Percentiles rank a stretch among this genome's conserved stretches.
Evolutionary conservation across 257 asterid species (phyloP).

Genomic region (Nicotiana paniculata): DNA sequence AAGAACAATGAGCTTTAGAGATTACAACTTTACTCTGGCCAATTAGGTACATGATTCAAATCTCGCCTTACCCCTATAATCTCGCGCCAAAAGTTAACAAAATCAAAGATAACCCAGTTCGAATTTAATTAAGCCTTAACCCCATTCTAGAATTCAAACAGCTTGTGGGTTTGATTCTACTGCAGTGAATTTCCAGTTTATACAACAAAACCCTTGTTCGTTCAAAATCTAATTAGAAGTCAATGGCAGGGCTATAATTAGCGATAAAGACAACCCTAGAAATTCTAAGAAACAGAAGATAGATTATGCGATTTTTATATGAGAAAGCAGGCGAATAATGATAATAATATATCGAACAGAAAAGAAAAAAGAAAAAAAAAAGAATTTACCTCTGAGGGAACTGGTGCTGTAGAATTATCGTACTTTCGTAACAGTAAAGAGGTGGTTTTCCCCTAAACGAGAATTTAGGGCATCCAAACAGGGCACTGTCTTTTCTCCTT

Average conservation of each 20-base stretch:
- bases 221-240: background rate
- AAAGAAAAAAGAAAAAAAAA: too few relatives aligned
- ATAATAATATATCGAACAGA: background rate
- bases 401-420: background rate
- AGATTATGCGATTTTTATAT: background rate
- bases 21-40: background rate
- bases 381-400: background rate
- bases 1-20: background rate
- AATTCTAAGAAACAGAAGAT: background rate
- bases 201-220: background rate
- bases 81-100: background rate
- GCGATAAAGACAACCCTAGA: background rate
- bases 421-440: slow-evolving; percentile 4
- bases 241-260: background rate
- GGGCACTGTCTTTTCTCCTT: background rate
- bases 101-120: background rate
- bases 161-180: background rate
- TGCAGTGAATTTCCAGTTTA: background rate
- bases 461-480: background rate
- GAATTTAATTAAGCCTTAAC: background rate
- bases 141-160: background rate
- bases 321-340: background rate
- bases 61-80: background rate
- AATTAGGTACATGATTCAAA: background rate
- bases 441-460: background rate